A percentile compares a stretch with the other conserved stretches of the same genome.
These are phyloP conservation scores for Trypanosoma rangeli DNA, from an alignment of 208 protist genomes.

Conservation along the genomic window DNA sequence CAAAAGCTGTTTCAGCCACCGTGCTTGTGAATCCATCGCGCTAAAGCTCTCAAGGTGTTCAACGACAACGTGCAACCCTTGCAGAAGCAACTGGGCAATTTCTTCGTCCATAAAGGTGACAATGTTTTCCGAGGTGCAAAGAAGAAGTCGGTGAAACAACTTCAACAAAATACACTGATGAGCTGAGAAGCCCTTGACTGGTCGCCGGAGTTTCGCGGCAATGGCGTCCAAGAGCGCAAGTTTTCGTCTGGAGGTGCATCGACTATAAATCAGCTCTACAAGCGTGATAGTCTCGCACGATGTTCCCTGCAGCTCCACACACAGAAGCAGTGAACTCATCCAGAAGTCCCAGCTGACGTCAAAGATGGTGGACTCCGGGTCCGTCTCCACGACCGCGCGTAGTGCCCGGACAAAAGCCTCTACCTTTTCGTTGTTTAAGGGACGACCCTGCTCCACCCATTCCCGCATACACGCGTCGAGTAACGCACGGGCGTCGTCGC, in stretches of 20 bases:
- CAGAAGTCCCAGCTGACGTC: slow-evolving; percentile 21
- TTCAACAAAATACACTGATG: slow-evolving; percentile 6
- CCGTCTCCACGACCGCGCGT: slow-evolving; percentile 3
- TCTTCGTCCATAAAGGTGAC: slow-evolving; percentile 19
- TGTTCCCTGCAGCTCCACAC: slow-evolving; percentile 9
- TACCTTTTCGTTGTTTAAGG: slow-evolving; percentile 31
- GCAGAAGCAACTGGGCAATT: slow-evolving; percentile 10
- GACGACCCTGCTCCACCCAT: slow-evolving; percentile 6
- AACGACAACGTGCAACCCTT: slow-evolving; percentile 26
- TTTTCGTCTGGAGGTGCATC: slow-evolving; percentile 1
- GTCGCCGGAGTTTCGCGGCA: neutral
- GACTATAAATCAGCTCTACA: slow-evolving; percentile 9
- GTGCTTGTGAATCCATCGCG: slow-evolving; percentile 37
- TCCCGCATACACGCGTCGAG: slow-evolving; percentile 12
- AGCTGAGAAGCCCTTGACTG: neutral
- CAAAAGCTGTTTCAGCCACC: slow-evolving; percentile 44
- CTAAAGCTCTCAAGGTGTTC: slow-evolving; percentile 26
- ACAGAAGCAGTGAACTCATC: neutral
- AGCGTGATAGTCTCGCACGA: slow-evolving; percentile 1
- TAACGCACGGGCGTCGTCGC: slow-evolving; percentile 11
- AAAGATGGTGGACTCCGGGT: slow-evolving; percentile 5
- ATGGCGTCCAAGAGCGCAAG: slow-evolving; percentile 18
- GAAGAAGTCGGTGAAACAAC: slow-evolving; percentile 19
- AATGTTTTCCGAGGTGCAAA: slow-evolving; percentile 6
- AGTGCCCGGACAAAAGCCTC: slow-evolving; percentile 36